Evolutionary conservation across 2,329 filamentous ascomycete species (phyloP).

Genomic region (Aspergillus chevalieri): DNA sequence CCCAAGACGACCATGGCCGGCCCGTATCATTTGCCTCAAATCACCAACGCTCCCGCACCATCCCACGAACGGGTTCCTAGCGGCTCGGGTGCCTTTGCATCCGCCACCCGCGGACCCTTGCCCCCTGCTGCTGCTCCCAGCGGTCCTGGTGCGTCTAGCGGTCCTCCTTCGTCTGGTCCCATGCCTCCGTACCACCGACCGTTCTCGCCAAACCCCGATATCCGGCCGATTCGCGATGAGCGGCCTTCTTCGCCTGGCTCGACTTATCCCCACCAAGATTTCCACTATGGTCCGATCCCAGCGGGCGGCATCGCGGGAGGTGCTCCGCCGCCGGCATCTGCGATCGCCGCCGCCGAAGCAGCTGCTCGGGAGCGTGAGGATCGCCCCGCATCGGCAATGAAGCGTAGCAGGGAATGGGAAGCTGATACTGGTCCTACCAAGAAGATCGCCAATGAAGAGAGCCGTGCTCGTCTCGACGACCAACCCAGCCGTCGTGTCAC

Average conservation of each 20-base stretch:
- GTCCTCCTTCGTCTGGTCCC: constrained; percentile 46
- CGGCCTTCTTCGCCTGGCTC: constrained; percentile 88
- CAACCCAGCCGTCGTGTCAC: constrained; percentile 71
- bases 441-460: constrained; percentile 85
- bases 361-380: constrained; percentile 62
- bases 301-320: constrained; percentile 57
- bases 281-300: constrained; percentile 66
- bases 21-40: constrained; percentile 48
- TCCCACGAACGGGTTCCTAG: constrained; percentile 35
- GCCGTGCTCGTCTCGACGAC: constrained; percentile 77
- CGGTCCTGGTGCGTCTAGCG: constrained; percentile 53
- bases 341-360: constrained; percentile 62
- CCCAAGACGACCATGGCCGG: constrained; percentile 52
- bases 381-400: constrained; percentile 71
- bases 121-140: constrained; percentile 36
- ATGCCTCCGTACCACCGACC: constrained; percentile 67
- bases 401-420: constrained; percentile 90
- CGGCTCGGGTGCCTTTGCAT: constrained; percentile 21
- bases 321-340: constrained; percentile 60
- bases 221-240: constrained; percentile 74
- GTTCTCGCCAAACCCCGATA: constrained; percentile 75
- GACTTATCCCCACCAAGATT: constrained; percentile 75
- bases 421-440: constrained; percentile 65
- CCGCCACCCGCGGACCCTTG: constrained; percentile 38
- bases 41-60: constrained; percentile 41